These are phyloP conservation scores for Triadica sebifera DNA, from an alignment of 345 rosid genomes.

Conservation along the genomic window DNA sequence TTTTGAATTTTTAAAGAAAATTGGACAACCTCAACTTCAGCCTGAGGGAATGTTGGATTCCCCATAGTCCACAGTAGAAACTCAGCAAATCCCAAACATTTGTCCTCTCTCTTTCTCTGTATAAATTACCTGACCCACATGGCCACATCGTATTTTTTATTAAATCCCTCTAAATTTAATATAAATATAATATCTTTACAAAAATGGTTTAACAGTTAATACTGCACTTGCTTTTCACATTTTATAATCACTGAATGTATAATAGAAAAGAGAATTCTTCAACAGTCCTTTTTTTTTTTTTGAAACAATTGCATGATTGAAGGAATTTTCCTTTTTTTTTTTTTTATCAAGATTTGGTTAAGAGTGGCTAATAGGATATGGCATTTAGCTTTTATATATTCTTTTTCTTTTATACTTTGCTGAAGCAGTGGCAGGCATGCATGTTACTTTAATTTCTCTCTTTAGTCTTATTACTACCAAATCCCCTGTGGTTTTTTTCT, in stretches of 20 bases:
- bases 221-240: slow-evolving; percentile 15
- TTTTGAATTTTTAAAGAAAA: not conserved
- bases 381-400: slow-evolving; percentile 41
- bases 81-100: slow-evolving; percentile 26
- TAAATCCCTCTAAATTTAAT: no score
- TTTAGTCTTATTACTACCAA: slow-evolving; percentile 17
- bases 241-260: not conserved
- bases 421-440: slow-evolving; percentile 56
- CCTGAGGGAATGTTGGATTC: slow-evolving; percentile 55
- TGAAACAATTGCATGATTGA: slow-evolving; percentile 42
- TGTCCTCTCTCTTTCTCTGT: slow-evolving; percentile 17
- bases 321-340: slow-evolving; percentile 32
- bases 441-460: slow-evolving; percentile 30
- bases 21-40: slow-evolving; percentile 21
- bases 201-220: slow-evolving; percentile 40
- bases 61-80: slow-evolving; percentile 31
- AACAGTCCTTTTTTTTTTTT: slow-evolving; percentile 25
- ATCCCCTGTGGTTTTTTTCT: slow-evolving; percentile 27
- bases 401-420: slow-evolving; percentile 36
- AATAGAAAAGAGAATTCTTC: slow-evolving; percentile 13
- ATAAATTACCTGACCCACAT: slow-evolving; percentile 29
- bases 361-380: slow-evolving; percentile 5
- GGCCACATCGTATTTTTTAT: no score
- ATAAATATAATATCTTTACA: no score
- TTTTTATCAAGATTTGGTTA: slow-evolving; percentile 32